Base-by-base conservation (phyloP, 805 yeast species). In the Candida sithepensis region DNA sequence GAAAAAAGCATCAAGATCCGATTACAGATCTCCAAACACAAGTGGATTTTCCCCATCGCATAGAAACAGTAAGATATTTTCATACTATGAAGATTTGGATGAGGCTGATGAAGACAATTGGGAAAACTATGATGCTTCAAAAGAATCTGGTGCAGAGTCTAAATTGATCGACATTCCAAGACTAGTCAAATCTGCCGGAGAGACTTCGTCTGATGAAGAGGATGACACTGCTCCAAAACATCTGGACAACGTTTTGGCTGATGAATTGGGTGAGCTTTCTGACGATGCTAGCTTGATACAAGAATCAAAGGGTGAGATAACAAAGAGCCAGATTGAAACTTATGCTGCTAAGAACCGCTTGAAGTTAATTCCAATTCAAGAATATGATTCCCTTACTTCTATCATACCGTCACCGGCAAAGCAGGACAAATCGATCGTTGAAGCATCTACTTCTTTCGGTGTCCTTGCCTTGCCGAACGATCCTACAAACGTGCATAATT, bases 261-360 rank as follows among this genome's bases (percentile, higher is more conserved):
- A 59, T 24, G 56, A 53, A 38, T 47, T 60, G 40, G 58, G 48
- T 5, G 50, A 51, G 40, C 33, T 56, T 23, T 41, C 51, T 2
- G 47, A 44, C 20, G 50, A 49, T 23, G 39, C 39, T 13, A 53
- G 46, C 39, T 32, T 38, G 12, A 42, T 47, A 42, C 49, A 53
- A 32, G 45, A 45, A 1, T 48, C 16, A 3, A 2, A 18, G 3
- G n/a, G 18, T n/a, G 38, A 18, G 18, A 26, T 18, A 22, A 42
- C 34, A 14, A 14, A 55, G 19, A 50, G 45, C 3, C 64, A 63
- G n/a, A 57, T 68, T 16, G 58, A 65, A 43, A 42, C 54, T 9
- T 68, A 63, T 45, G 71, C 70, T 6, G 51, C 57, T 9, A 48
- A 52, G 21, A 61, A 66, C 44, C 55, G 59, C 14, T 38, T 51